Percentiles rank a stretch among this genome's conserved stretches.
Conservation (phyloP, 495 filamentous ascomycete genomes). For the Symbiotaphrina buchneri region DNA sequence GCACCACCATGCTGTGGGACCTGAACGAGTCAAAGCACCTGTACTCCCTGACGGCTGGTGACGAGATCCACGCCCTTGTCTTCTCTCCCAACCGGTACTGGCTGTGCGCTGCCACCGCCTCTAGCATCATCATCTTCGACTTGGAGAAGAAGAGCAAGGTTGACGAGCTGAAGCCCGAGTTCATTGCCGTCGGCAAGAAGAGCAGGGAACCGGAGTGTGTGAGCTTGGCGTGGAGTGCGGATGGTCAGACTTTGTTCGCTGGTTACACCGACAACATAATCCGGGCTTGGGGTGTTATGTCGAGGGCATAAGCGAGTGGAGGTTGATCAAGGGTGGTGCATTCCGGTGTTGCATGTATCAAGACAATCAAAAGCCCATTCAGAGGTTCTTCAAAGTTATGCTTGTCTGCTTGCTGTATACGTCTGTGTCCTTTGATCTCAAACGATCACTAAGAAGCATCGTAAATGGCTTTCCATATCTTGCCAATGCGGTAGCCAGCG, state of each 20-base stretch:
- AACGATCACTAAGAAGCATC: too few species aligned
- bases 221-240: constrained; percentile 86
- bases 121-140: constrained; percentile 99
- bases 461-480: too few species aligned
- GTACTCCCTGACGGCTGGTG: constrained; percentile 96
- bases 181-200: constrained; percentile 94
- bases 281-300: constrained; percentile 98
- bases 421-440: background rate
- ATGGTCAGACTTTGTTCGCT: constrained; percentile 96
- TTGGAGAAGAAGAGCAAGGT: constrained; percentile 99
- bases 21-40: constrained; percentile 99
- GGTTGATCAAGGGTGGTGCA: background rate
- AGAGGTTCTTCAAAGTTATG: too few species aligned
- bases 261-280: constrained; percentile 99
- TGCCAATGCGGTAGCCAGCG: too few species aligned
- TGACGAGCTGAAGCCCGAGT: constrained; percentile 98
- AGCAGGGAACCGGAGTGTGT: constrained; percentile 96
- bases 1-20: constrained; percentile 99
- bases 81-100: constrained; percentile 99
- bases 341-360: too few species aligned
- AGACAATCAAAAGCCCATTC: too few species aligned
- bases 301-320: constrained; percentile 13
- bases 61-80: constrained; percentile 99
- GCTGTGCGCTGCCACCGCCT: constrained; percentile 93
- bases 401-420: background rate